Conservation (phyloP, 2,329 filamentous ascomycete species). For the Cladosporium cucumerinum region DNA sequence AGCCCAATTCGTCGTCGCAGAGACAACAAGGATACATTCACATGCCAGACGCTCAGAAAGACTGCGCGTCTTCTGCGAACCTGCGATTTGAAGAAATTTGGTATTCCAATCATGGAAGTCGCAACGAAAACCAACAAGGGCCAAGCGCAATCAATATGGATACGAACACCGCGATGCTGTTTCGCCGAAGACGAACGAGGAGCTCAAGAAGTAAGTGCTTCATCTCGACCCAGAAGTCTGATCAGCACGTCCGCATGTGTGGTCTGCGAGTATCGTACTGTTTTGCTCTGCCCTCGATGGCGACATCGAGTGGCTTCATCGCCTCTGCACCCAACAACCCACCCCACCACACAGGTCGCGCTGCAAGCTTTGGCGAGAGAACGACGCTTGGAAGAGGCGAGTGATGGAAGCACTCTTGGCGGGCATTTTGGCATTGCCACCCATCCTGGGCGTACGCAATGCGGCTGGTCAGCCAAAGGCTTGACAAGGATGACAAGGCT, state of each 20-base stretch:
- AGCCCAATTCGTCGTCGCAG: not conserved
- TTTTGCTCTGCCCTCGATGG: not conserved
- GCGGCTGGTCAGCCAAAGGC: slow-evolving; percentile 4
- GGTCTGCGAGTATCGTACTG: not conserved
- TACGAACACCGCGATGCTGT: not conserved
- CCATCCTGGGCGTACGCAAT: slow-evolving; percentile 1
- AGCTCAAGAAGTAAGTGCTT: not conserved
- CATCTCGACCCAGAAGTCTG: not conserved
- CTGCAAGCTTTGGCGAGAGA: not conserved
- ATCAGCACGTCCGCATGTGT: not conserved
- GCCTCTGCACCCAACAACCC: not conserved
- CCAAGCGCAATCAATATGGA: not conserved
- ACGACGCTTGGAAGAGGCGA: not conserved
- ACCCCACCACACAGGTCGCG: not conserved
- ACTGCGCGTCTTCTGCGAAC: not conserved
- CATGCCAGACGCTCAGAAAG: not conserved
- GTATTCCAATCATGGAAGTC: not conserved
- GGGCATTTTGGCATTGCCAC: not conserved
- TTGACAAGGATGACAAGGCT: slow-evolving; percentile 1
- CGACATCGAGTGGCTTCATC: not conserved
- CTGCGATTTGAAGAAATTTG: not conserved
- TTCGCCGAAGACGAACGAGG: not conserved
- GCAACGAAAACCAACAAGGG: not conserved
- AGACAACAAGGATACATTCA: not conserved
- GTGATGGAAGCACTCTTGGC: slow-evolving; percentile 1